Base-by-base conservation (phyloP, 2,329 filamentous ascomycete species). In the Aspergillus sp. region DNA sequence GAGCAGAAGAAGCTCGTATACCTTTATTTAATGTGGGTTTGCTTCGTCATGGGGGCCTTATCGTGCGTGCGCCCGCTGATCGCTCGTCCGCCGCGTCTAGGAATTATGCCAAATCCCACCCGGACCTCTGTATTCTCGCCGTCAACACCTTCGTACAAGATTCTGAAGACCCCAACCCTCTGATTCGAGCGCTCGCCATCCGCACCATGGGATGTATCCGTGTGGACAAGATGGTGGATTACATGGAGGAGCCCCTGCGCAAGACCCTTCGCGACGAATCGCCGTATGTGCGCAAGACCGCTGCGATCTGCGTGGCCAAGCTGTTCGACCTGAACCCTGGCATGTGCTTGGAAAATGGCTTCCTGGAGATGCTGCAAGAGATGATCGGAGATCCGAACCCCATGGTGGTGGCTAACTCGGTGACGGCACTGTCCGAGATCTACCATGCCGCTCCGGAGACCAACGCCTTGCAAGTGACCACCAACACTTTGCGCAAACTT, bases 1-100 rank as follows among this genome's bases (percentile, higher is more conserved):
- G 94, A 99, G 72, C 94, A 99, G 80, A 99, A 99, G 84, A 99
- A 99, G 81, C 88, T 99, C 61, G 94, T 99, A 16, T 99, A 99
- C 70, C 81, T 99, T 45, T 99, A 99, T 71, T 80, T 99, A 56
- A 99, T 99, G 94, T 95, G 75, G 64, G 85, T 60, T 20, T 34
- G 23, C 11, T 21, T 31, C 23, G 10, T n/a, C n/a, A 20, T 2
- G 9, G 42, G 13, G 19, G 17, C 23, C 23, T 43, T 38, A 17
- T 20, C 32, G 43, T 42, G 34, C 34, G 3, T 49, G 44, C 49
- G 17, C 42, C 29, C 13, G 48, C 62, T 68, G 49, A 69, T 54
- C 45, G 36, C 48, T 34, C 44, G 40, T 49, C 23, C 46, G 50
- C 60, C 48, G 62, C 56, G 32, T 40, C 54, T 25, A 96, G 91